Evolutionary conservation across 345 rosid genomes (phyloP).

Genomic region (Theobroma cacao): DNA sequence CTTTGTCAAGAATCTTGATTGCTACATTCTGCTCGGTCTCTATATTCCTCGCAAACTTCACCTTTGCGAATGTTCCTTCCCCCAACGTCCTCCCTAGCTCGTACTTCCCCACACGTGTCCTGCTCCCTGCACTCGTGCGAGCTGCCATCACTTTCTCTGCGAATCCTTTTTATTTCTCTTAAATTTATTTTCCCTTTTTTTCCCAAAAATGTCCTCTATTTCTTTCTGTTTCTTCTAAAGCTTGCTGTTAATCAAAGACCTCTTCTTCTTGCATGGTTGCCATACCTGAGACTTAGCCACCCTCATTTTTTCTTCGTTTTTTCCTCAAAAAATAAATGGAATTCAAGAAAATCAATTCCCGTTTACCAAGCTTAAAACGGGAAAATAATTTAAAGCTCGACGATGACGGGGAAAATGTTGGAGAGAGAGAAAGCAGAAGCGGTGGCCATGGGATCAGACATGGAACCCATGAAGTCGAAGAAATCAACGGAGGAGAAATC

Average conservation of each 20-base stretch:
- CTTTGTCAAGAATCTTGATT: slow-evolving; percentile 91
- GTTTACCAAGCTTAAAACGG: background rate
- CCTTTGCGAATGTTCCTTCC: slow-evolving; percentile 97
- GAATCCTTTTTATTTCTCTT: background rate
- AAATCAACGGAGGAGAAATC: slow-evolving; percentile 1
- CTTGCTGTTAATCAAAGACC: slow-evolving; percentile 42
- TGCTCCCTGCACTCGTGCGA: slow-evolving; percentile 36
- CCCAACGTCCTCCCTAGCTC: slow-evolving; percentile 93
- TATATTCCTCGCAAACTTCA: slow-evolving; percentile 77
- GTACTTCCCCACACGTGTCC: slow-evolving; percentile 97
- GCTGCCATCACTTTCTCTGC: slow-evolving; percentile 36
- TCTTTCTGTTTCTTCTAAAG: slow-evolving; percentile 2
- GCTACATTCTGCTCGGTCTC: slow-evolving; percentile 83
- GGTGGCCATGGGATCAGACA: background rate
- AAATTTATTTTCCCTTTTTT: background rate
- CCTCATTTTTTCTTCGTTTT: slow-evolving; percentile 45
- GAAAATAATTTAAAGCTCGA: background rate
- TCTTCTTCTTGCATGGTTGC: slow-evolving; percentile 99
- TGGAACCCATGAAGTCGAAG: background rate
- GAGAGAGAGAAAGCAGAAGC: background rate
- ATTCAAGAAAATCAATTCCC: background rate
- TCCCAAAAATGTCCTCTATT: background rate
- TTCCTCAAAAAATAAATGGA: background rate
- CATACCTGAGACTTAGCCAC: slow-evolving; percentile 91
- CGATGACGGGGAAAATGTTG: background rate